Evolutionary conservation across 106 monocot species (phyloP).

Genomic region (Phalaenopsis aphrodite): DNA sequence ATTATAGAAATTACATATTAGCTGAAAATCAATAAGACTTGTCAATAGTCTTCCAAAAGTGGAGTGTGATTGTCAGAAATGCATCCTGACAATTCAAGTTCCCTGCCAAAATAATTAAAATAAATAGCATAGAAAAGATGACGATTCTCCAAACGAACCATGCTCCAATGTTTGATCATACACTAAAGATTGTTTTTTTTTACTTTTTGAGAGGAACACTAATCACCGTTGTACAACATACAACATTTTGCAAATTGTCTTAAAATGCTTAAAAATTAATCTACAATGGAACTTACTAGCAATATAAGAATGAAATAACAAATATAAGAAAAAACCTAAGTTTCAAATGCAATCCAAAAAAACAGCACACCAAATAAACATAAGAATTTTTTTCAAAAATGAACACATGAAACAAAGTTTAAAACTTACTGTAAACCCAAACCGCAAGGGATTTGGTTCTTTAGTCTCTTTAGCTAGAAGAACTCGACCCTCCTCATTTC

Average conservation of each 20-base stretch:
- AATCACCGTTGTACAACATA: background rate
- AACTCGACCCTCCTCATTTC: constrained; percentile 51
- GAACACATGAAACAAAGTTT: background rate
- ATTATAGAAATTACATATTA: background rate
- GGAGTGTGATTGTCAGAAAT: background rate
- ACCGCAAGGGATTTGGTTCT: constrained; percentile 75
- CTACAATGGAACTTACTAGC: background rate
- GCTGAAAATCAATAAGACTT: background rate
- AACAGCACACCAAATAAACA: background rate
- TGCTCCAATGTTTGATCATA: background rate
- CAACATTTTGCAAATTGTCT: background rate
- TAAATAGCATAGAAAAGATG: background rate
- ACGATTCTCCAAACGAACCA: background rate
- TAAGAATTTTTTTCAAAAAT: background rate
- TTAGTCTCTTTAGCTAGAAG: constrained; percentile 84
- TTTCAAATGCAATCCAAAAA: background rate
- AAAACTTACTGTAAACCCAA: constrained; percentile 71
- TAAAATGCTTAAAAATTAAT: background rate
- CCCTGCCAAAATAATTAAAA: background rate
- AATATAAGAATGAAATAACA: too few species aligned
- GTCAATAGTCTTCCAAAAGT: background rate
- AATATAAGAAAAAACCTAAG: background rate
- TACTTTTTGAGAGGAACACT: background rate
- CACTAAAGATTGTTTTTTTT: background rate
- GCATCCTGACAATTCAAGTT: background rate